phyloP scores from a whole-genome alignment of 1,284 basidiomycete genomes.

The Limonomyces culmigenus region DNA sequence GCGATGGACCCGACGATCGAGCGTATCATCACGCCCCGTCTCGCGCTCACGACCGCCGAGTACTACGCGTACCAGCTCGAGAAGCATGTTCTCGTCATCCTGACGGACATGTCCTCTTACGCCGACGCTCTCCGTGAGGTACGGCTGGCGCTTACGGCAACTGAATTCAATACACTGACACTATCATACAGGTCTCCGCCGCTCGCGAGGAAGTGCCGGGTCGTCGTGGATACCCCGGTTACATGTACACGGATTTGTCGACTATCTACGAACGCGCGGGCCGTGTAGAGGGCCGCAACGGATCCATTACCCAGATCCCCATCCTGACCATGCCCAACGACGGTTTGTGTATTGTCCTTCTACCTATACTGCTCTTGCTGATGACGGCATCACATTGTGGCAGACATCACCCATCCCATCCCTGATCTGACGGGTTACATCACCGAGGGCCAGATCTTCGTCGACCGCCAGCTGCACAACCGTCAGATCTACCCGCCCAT shows the following conservation, averaged over 20 bases:
- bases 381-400: conserved; percentile 1
- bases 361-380: conserved; percentile 1
- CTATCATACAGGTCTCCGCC: conserved; percentile 63
- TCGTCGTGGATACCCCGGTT: conserved; percentile 98
- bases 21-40: conserved; percentile 97
- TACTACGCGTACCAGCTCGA: conserved; percentile 99
- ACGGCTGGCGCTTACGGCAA: conserved; percentile 7
- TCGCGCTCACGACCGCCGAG: conserved; percentile 96
- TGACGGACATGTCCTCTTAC: conserved; percentile 98
- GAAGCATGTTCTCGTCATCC: conserved; percentile 97
- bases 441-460: conserved; percentile 97
- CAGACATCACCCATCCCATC: conserved; percentile 99
- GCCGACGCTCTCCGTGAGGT: conserved; percentile 96
- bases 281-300: conserved; percentile 93
- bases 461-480: conserved; percentile 90
- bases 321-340: conserved; percentile 99
- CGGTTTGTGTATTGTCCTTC: conserved; percentile 34
- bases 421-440: conserved; percentile 99
- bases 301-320: conserved; percentile 98
- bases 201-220: conserved; percentile 99
- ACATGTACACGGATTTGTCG: conserved; percentile 98
- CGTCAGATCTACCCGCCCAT: conserved; percentile 98
- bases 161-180: not conserved
- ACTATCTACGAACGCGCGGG: conserved; percentile 99
- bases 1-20: conserved; percentile 99